phyloP scores from a whole-genome alignment of 495 filamentous ascomycete genomes.

The Chaetomidium leptoderma region DNA sequence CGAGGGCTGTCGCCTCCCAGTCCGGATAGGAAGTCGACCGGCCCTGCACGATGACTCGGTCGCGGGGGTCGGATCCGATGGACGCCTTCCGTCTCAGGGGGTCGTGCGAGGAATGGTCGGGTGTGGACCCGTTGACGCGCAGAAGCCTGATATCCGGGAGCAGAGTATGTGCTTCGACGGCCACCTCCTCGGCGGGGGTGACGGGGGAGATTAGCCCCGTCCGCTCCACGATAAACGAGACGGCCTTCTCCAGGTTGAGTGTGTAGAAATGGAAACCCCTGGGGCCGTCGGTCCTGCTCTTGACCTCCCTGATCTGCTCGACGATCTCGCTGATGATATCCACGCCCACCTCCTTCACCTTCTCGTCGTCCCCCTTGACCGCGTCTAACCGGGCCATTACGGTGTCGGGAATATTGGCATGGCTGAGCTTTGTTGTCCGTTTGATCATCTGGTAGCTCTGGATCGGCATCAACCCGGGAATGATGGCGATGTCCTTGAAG shows the following conservation, averaged over 20 bases:
- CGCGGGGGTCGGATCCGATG: conserved; percentile 64
- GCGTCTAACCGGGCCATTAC: conserved; percentile 69
- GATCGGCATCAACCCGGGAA: conserved; percentile 95
- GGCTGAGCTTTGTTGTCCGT: conserved; percentile 90
- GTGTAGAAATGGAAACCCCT: conserved; percentile 97
- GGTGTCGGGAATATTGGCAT: conserved; percentile 69
- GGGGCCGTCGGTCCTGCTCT: conserved; percentile 45
- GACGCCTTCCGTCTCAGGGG: conserved; percentile 40
- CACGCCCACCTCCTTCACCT: conserved; percentile 72
- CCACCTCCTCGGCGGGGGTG: conserved; percentile 35
- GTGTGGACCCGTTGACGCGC: conserved; percentile 32
- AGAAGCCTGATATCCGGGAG: conserved; percentile 37
- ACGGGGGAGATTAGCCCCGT: conserved; percentile 71
- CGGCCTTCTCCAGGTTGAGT: conserved; percentile 91
- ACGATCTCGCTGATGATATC: conserved; percentile 70
- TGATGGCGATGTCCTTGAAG: conserved; percentile 85
- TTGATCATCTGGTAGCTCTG: conserved; percentile 96
- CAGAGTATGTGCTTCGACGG: conserved; percentile 42
- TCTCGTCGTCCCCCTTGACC: conserved; percentile 84
- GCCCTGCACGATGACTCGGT: conserved; percentile 75
- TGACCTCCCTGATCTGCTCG: conserved; percentile 60
- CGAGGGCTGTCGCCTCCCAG: conserved; percentile 62
- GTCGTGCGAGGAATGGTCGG: conserved; percentile 18
- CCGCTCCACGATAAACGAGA: conserved; percentile 85
- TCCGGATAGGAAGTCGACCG: conserved; percentile 47